Base-by-base conservation (phyloP, 768 basidiomycete species). In the Rubroboletus pulcherrimus region DNA sequence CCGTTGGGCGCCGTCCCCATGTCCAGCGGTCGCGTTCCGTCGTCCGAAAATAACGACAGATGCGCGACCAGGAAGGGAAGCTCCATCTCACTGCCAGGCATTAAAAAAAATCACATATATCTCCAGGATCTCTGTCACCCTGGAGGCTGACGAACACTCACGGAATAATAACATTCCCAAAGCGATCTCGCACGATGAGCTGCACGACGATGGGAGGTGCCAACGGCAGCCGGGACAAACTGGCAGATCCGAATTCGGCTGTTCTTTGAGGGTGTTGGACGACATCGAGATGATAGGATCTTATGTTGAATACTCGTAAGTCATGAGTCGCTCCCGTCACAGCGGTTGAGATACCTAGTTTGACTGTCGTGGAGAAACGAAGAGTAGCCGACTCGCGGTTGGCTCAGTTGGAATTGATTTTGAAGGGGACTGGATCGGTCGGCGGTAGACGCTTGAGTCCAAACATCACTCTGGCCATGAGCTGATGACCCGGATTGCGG, bases 61-160 rank as follows among this genome's bases (percentile, higher is more conserved):
- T 93, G 87, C 31, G 91, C 89, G 59, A 95, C 79, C 42, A 97
- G 79, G 72, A 94, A 97, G 5, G 91, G 91, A 41, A 94, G 76
- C 64, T 95, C 93, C 61, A 82, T 78, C 70, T 93, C 88, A 43
- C 93, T 95, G 67, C n/a, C 56, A 51, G 31, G 39, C 26, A 54
- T 51, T 60, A 49, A 60, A 57, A 65, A 56, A 59, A 46, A 53
- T 19, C 31, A 62, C 33, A 62, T 60, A 54, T 35, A 53, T 63
- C 56, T 66, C 67, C 65, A 63, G 54, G 54, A 54, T 60, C 37
- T 29, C 38, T 44, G 50, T 49, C 29, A 60, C 60, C 58, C 65
- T 59, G 59, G 62, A 53, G 34, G 51, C 34, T 56, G 44, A 63
- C 56, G 51, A 39, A 56, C 51, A 84, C 92, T 73, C 76, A 95